These are phyloP conservation scores for Hyaloscypha bicolor DNA, from an alignment of 495 filamentous ascomycete genomes.

Conservation along the genomic window DNA sequence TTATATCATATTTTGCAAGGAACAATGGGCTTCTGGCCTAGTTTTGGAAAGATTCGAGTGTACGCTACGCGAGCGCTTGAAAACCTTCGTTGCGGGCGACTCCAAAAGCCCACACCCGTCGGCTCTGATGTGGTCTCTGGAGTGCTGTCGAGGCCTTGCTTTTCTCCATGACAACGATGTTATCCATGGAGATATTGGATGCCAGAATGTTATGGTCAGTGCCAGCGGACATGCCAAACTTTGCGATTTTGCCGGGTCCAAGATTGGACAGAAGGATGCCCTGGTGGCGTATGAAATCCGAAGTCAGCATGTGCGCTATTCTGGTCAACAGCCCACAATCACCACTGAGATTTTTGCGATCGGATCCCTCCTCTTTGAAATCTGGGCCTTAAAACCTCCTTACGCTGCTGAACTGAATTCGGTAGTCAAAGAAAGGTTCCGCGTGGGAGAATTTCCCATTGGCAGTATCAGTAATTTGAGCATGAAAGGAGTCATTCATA, in stretches of 20 bases:
- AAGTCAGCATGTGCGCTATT: conserved; percentile 3
- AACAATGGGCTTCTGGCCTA: conserved; percentile 7
- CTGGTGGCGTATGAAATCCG: conserved; percentile 8
- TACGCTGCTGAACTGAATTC: not conserved
- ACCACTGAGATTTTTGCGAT: conserved; percentile 12
- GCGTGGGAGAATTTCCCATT: conserved; percentile 1
- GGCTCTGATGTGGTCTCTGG: not conserved
- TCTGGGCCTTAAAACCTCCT: conserved; percentile 1
- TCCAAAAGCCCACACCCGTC: not conserved
- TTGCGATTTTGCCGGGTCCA: conserved; percentile 14
- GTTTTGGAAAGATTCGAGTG: conserved; percentile 1
- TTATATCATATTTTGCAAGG: not conserved
- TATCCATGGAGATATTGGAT: conserved; percentile 13
- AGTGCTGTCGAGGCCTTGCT: conserved; percentile 7
- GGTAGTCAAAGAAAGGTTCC: conserved; percentile 3
- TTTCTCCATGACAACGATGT: conserved; percentile 11
- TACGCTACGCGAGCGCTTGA: not conserved
- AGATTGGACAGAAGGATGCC: conserved; percentile 7
- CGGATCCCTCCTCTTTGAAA: conserved; percentile 9
- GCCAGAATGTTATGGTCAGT: conserved; percentile 9
- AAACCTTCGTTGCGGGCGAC: too few species aligned
- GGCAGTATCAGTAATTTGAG: not conserved
- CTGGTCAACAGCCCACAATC: not conserved
- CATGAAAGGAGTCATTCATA: not conserved
- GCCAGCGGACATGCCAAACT: not conserved